Evolutionary conservation across 129 eudicot genomes (phyloP).

Genomic region (Gnaphalium uliginosum): DNA sequence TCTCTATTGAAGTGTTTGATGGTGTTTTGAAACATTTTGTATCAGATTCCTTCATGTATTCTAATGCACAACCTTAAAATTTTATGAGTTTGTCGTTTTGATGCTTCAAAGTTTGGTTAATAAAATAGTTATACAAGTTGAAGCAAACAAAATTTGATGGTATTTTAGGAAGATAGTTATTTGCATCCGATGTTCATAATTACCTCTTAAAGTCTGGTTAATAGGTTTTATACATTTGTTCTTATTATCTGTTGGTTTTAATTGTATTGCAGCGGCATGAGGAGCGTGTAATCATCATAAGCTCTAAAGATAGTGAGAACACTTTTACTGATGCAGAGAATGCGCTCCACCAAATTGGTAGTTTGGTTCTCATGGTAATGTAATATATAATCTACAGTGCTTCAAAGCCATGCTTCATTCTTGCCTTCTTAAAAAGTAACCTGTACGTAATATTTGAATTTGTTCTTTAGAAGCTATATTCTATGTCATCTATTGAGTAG

Average conservation of each 20-base stretch:
- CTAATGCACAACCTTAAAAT: too few relatives aligned
- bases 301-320: constrained; percentile 72
- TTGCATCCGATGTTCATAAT: constrained; percentile 8
- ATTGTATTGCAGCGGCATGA: constrained; percentile 66
- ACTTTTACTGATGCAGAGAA: constrained; percentile 73
- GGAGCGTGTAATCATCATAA: constrained; percentile 92
- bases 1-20: too few relatives aligned
- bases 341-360: constrained; percentile 87
- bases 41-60: too few relatives aligned
- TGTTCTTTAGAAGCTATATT: background rate
- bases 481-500: constrained; percentile 5
- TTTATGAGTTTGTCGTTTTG: too few relatives aligned
- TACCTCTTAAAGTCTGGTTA: constrained; percentile 18
- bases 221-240: constrained; percentile 15
- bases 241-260: constrained; percentile 15
- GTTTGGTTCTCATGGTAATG: constrained; percentile 76
- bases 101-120: background rate
- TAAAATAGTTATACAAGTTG: background rate
- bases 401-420: constrained; percentile 1
- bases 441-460: background rate
- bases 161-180: constrained; percentile 8
- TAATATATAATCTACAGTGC: background rate
- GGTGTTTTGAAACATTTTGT: too few relatives aligned
- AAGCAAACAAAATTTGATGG: constrained; percentile 1
- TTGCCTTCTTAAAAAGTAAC: background rate